phyloP scores from a whole-genome alignment of 1,139 yeast genomes.

The Tardiomyces blankii region DNA sequence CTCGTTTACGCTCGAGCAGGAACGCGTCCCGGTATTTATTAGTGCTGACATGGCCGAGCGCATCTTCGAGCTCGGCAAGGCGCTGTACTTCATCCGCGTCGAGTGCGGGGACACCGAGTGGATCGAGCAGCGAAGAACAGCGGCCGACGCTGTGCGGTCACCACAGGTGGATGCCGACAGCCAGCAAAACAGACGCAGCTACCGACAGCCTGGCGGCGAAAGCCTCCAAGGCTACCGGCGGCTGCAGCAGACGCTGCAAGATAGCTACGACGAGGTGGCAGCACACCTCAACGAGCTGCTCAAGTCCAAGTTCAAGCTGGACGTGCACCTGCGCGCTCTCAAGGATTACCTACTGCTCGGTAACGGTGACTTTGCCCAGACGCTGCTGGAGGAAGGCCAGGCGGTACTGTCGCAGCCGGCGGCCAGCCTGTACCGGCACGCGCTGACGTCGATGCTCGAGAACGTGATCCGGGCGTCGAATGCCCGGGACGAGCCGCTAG shows the following conservation, averaged over 20 bases:
- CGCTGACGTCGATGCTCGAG: constrained; percentile 51
- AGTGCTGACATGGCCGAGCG: constrained; percentile 36
- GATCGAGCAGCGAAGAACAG: constrained; percentile 32
- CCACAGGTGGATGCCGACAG: background rate
- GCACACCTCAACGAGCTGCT: constrained; percentile 42
- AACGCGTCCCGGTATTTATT: constrained; percentile 52
- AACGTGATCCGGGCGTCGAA: constrained; percentile 61
- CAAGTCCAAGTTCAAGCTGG: constrained; percentile 38
- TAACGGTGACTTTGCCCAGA: constrained; percentile 67
- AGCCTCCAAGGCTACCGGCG: constrained; percentile 22
- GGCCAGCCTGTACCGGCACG: constrained; percentile 48
- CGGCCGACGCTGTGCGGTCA: background rate
- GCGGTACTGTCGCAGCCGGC: constrained; percentile 52
- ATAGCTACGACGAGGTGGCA: constrained; percentile 48
- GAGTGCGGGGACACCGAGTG: constrained; percentile 55
- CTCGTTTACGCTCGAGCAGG: constrained; percentile 21
- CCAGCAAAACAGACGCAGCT: background rate
- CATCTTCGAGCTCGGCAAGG: constrained; percentile 69
- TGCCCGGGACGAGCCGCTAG: constrained; percentile 34
- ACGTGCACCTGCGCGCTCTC: constrained; percentile 47
- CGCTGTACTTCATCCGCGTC: constrained; percentile 54
- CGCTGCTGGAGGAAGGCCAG: constrained; percentile 47
- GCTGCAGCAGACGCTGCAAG: constrained; percentile 34
- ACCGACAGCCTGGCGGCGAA: background rate
- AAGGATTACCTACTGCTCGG: constrained; percentile 62